A percentile compares a stretch with the other conserved stretches of the same genome.
phyloP scores from a whole-genome alignment of 805 yeast species.

The Ogataea corticis region DNA sequence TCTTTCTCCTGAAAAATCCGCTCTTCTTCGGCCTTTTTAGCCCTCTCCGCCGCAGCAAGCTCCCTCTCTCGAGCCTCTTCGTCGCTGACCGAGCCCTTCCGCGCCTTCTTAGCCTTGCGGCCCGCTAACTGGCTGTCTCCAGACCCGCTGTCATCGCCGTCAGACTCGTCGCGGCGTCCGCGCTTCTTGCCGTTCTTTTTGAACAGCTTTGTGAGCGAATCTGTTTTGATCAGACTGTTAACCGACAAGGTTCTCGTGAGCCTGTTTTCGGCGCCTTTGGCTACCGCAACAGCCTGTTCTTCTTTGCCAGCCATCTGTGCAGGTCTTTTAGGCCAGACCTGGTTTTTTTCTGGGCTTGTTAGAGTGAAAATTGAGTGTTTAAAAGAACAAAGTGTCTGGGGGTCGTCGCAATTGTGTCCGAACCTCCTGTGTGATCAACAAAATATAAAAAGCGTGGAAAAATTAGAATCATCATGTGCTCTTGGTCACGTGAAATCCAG shows the following conservation, averaged over 20 bases:
- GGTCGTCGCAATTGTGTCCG: neutral
- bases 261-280: conserved; percentile 8
- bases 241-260: conserved; percentile 17
- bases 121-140: neutral
- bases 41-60: conserved; percentile 15
- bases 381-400: neutral
- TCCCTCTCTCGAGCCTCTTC: conserved; percentile 4
- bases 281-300: conserved; percentile 6
- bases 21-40: conserved; percentile 24
- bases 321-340: too few relatives aligned
- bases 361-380: too few relatives aligned
- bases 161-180: conserved; percentile 17
- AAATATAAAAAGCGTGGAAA: conserved; percentile 1
- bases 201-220: conserved; percentile 26
- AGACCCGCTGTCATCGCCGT: conserved; percentile 4
- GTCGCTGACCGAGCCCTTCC: neutral
- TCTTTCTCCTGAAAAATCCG: conserved; percentile 43
- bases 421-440: conserved; percentile 2
- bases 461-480: neutral
- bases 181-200: conserved; percentile 18
- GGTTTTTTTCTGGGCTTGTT: too few relatives aligned
- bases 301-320: conserved; percentile 4
- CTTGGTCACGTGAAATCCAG: neutral
- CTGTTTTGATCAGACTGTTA: conserved; percentile 21
- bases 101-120: conserved; percentile 1